Percentiles rank a stretch among this genome's conserved stretches.
phyloP scores from a whole-genome alignment of 208 protist species.

The Leishmania aethiopica region DNA sequence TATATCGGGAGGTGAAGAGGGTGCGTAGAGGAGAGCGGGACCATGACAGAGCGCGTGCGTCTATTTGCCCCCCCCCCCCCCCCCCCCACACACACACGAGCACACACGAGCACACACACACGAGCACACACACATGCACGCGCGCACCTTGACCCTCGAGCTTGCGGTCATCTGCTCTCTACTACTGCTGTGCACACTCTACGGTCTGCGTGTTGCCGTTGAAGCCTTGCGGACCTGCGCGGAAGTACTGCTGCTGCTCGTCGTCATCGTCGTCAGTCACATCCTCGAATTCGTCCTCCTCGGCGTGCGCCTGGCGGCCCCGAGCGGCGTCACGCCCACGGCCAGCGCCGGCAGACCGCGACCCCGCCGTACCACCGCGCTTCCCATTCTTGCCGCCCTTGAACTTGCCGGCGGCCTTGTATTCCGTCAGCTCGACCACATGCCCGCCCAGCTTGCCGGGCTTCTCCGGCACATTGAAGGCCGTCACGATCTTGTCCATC shows the following conservation, averaged over 20 bases:
- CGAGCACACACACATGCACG: background rate
- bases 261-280: constrained; percentile 40
- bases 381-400: constrained; percentile 31
- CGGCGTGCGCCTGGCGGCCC: constrained; percentile 4
- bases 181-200: constrained; percentile 74
- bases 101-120: background rate
- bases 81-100: background rate
- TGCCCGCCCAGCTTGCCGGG: constrained; percentile 64
- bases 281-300: constrained; percentile 47
- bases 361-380: constrained; percentile 11
- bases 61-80: background rate
- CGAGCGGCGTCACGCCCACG: constrained; percentile 2
- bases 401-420: constrained; percentile 11
- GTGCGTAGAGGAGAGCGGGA: background rate
- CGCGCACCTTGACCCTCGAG: background rate
- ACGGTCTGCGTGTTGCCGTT: constrained; percentile 46
- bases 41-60: background rate
- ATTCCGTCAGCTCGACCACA: constrained; percentile 51
- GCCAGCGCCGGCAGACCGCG: constrained; percentile 7
- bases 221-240: constrained; percentile 13
- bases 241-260: constrained; percentile 24
- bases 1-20: background rate
- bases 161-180: background rate
- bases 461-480: constrained; percentile 44
- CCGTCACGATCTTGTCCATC: constrained; percentile 44